Evolutionary conservation across 1,284 basidiomycete species (phyloP), one percentile per base, ranked within the genome.

Genomic region (Ceratobasidium sp.): DNA sequence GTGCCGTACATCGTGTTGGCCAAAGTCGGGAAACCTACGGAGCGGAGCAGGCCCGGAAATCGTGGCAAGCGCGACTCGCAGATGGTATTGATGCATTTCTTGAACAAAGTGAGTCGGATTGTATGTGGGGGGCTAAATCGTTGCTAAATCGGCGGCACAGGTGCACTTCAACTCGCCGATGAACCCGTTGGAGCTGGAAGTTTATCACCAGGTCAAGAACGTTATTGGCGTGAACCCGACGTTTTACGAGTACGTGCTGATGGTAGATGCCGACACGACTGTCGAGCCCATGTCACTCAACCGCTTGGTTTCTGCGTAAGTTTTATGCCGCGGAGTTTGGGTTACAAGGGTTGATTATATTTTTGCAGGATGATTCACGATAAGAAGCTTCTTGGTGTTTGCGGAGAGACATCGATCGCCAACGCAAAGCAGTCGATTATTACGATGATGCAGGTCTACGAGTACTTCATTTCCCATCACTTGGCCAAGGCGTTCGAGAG

Each of bases 371-470:
- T 93, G 91, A 91, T 94, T 75, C 92, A 94, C 80, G 94, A 98
- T 85, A 96, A 96, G 88, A 96, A 96, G 80, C 86, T 95, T 2
- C 86, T 98, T 58, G 95, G 94, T 79, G 93, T 96, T 77, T 98
- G 96, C 79, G 96, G 96, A 79, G 96, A 98, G 83, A 98, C 96
- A 0, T 89, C 91, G 78, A 84, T 98, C 64, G 86, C 94, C 31
- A 98, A 98, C 79, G 90, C 94, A 27, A 95, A 95, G 81, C 92
- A 96, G 81, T 96, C 95, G 1, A 88, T 97, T 81, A 93, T 97
- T 77, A 98, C 97, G 13, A 98, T 98, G 97, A 96, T 98, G 88
- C 96, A 98, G 85, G 95, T 97, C n/a, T 98, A 98, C 85, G 95
- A 97, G 80, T 97, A 97, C 86, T 98, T 94, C 85, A 94, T 98